Base-by-base conservation (phyloP, 257 asterid species). In the Verbena officinalis region DNA sequence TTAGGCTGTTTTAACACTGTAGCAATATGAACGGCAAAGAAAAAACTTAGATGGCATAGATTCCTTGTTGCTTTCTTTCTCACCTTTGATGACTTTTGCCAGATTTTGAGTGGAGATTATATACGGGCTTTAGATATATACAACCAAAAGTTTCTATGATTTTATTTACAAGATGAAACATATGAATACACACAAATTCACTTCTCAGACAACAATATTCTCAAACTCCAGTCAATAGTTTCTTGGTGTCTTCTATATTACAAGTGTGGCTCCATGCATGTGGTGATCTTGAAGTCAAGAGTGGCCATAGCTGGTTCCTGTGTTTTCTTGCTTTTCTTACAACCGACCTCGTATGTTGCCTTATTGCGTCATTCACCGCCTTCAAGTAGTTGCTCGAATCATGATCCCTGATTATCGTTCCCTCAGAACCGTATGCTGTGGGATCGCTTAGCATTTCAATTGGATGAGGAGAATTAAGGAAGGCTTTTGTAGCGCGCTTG, bases 391-490 rank as follows among this genome's bases (percentile, higher is more conserved):
- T 91, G 82, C 89, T 84, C 7, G 95, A 84, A 46, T 91, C 92
- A 36, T 91, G 98, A 81, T 91, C 95, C 82, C 98, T 71, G 0
- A 86, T 43, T 71, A 88, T 91, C 20, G 90, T 83, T 9, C 95
- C 98, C 59, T 85, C 86, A 0, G 92, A 84, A 9, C 96, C 96
- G 30, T 91, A 91, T 0, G 98, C 96, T 17, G 82, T 70, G 2
- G 95, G 95, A 42, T 84, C 88, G 49, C 96, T 83, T 5, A 91
- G 81, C n/a, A 91, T 91, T 61, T 88, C 95, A 0, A 88, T 60
- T 0, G 98, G 98, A 43, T 91, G 98, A 22, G 98, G 98, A 27
- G 91, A 71, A 58, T 91, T 91, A 7, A 91, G 74, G 71, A 90
- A 90, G 17, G 83, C 85, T 62, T 78, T 67, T 14, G 87, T 19